phyloP scores from a whole-genome alignment of 1,284 basidiomycete species.

The Cutaneotrichosporon cavernicola region DNA sequence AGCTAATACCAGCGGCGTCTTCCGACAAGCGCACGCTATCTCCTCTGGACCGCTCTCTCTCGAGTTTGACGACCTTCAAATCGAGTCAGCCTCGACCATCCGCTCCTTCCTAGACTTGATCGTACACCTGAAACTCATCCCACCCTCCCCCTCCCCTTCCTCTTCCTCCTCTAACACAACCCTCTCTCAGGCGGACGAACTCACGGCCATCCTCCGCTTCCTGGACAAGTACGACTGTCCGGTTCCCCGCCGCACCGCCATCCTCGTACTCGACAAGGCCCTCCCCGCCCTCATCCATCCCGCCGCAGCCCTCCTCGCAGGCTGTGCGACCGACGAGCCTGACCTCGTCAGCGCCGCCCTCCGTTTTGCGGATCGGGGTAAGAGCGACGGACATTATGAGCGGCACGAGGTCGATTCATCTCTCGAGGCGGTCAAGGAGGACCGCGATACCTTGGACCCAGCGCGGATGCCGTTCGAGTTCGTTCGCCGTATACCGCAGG shows the following conservation, averaged over 20 bases:
- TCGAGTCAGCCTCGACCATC: slow-evolving; percentile 4
- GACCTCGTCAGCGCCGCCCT: slow-evolving; percentile 1
- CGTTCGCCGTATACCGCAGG: background rate
- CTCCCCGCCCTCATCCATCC: slow-evolving; percentile 3
- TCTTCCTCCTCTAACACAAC: background rate
- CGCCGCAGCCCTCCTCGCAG: slow-evolving; percentile 5
- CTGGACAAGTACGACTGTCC: slow-evolving; percentile 16
- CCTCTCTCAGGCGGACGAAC: slow-evolving; percentile 4
- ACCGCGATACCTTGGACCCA: slow-evolving; percentile 4
- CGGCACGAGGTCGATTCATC: background rate
- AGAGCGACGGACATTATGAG: slow-evolving; percentile 10
- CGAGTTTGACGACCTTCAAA: slow-evolving; percentile 7
- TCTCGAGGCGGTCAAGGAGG: background rate
- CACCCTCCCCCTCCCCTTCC: background rate
- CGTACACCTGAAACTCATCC: slow-evolving; percentile 3
- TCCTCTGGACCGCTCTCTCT: background rate
- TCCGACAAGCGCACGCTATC: slow-evolving; percentile 3
- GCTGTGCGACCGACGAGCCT: slow-evolving; percentile 6
- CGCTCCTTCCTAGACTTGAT: slow-evolving; percentile 8
- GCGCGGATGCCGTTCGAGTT: slow-evolving; percentile 12
- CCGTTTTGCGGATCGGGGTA: slow-evolving; percentile 3
- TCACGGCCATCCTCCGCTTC: slow-evolving; percentile 2
- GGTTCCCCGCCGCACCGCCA: background rate
- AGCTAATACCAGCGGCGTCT: slow-evolving; percentile 9
- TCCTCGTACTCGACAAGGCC: background rate